These are phyloP conservation scores for Aplosporella prunicola DNA, from an alignment of 2,329 filamentous ascomycete species.

Conservation along the genomic window DNA sequence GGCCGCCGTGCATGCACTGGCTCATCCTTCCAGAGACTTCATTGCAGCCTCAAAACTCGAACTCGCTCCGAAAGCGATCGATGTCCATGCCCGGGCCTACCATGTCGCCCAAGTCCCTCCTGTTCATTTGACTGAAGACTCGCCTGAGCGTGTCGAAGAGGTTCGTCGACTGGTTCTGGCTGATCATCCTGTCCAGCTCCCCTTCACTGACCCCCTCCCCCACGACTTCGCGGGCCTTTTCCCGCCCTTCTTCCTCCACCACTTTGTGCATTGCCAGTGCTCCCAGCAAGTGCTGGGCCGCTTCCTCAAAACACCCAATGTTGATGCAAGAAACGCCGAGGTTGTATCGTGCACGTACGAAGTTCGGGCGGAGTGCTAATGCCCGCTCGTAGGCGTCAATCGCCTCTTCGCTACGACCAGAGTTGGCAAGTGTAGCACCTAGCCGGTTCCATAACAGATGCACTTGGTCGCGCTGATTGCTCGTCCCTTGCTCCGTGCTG, in stretches of 20 bases:
- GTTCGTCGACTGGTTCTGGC: slow-evolving; percentile 94
- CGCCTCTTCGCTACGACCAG: slow-evolving; percentile 84
- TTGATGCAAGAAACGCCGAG: slow-evolving; percentile 95
- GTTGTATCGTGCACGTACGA: slow-evolving; percentile 94
- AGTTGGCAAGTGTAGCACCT: slow-evolving; percentile 91
- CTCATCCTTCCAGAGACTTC: no score
- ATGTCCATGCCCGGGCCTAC: slow-evolving; percentile 88
- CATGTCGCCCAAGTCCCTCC: slow-evolving; percentile 76
- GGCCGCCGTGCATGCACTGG: no score
- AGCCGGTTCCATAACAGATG: slow-evolving; percentile 97
- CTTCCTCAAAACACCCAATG: slow-evolving; percentile 88
- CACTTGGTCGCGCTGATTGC: slow-evolving; percentile 75
- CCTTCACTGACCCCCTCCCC: slow-evolving; percentile 52
- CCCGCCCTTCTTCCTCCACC: slow-evolving; percentile 74
- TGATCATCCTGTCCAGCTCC: slow-evolving; percentile 76
- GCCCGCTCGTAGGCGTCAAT: slow-evolving; percentile 95
- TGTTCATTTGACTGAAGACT: slow-evolving; percentile 94
- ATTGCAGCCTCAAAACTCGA: slow-evolving; percentile 77
- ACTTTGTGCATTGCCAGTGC: slow-evolving; percentile 93
- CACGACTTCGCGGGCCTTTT: slow-evolving; percentile 75
- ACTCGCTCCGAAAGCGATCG: slow-evolving; percentile 76
- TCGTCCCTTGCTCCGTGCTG: slow-evolving; percentile 70
- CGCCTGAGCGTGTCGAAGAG: slow-evolving; percentile 87
- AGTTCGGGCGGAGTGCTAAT: slow-evolving; percentile 82
- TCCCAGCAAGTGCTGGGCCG: slow-evolving; percentile 83